Evolutionary conservation across 192 early-diverging fungal genomes (phyloP), one percentile per base, ranked within the genome.

Genomic region (Backusella westeae): DNA sequence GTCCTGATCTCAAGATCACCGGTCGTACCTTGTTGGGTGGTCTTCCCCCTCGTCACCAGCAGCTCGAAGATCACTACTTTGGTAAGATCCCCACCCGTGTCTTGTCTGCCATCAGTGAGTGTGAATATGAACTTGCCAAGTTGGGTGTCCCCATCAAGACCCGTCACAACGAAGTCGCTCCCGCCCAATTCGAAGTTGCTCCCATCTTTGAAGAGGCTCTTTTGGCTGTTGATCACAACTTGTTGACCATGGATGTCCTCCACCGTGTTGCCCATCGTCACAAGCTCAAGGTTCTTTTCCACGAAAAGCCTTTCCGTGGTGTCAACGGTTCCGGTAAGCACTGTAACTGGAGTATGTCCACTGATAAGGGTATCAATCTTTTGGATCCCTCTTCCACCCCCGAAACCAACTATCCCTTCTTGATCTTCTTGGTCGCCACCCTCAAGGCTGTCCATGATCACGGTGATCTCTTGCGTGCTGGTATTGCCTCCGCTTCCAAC

Each of bases 1-100:
- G 96, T 52, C 96, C 95, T 67, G 97, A 99, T 81, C 89, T 99
- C 68, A 98, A 98, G 92, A 96, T 96, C 82, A 91, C 93, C n/a
- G 97, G 97, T 71, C 92, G 97, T 78, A 98, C 96, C 52, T 88
- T 99, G 49, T 84, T 99, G 66, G 97, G 97, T 42, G 89, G 90
- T 75, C 89, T 98, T 77, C 97, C 97, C 34, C 96, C 97, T 70
- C 94, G 95, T 80, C 96, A 98, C 86, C 97, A 99, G 88, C 97
- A 99, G 90, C 89, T 99, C 75, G 97, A 99, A 83, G 97, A 99
- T 86, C 97, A 99, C 87, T 99, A 99, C 92, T 99, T 99, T 87
- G 97, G 97, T 71, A 92, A 93, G 78, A 96, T 99, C 73, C 97
- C 97, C 53, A 91, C 92, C 77, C 93, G 94, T 81, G 96, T 98